Evolutionary conservation across 345 rosid species (phyloP), one percentile per base, ranked within the genome.

Genomic region (Eutrema yunnanense): DNA sequence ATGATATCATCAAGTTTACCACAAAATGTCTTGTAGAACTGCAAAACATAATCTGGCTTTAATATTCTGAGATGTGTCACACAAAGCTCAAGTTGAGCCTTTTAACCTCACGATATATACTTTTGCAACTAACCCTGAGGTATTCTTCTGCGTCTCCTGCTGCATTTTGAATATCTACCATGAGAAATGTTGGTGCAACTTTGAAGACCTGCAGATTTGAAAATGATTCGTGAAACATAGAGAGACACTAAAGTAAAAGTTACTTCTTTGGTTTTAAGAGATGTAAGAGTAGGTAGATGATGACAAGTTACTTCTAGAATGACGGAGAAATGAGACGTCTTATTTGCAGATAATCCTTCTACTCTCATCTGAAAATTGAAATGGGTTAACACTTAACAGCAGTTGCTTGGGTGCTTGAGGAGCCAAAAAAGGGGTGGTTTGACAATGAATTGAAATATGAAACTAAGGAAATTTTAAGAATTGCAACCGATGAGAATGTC

Each of bases 11-110:
- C 97, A 11, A 91, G 97, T 69, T 94, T 91, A 79, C 89, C 30
- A 75, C 83, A 89, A 65, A 94, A 94, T 33, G 83, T 86, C 86
- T 88, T 86, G 86, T 94, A 94, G 65, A 94, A 94, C 98, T 94
- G 90, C 84, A 80, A 52, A 29, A 30, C 57, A 57, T 46, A 46
- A 16, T 9, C 13, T 11, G 16, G 2, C 44, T 53, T 32, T 12
- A 73, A 1, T 65, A 11, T 16, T 49, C 60, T 69, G 58, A 49
- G 14, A 60, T 41, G 49, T 61, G 32, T 33, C 34, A 32, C 61
- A 30, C 37, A 67, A 67, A 53, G 36, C 65, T 42, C 22, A 53
- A 41, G 13, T 61, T 33, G 29, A 62, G 3, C 2, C 2, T 8
- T 37, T 37, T 9, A 9, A 38, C 42, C 42, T 38, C 8, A 38